Conservation (phyloP, 345 rosid species). For the Anastatica hierochuntica region DNA sequence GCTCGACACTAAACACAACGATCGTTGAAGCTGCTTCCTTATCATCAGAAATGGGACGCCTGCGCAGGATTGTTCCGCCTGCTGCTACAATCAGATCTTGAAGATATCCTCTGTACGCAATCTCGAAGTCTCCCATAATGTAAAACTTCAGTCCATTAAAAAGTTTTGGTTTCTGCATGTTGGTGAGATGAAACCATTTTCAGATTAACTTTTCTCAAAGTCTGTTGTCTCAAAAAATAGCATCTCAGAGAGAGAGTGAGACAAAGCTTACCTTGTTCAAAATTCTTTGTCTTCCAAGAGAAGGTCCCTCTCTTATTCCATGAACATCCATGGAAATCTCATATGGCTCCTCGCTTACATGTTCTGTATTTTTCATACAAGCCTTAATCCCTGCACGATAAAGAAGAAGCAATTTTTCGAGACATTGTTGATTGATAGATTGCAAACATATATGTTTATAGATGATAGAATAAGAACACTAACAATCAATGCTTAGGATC, state of each 20-base stretch:
- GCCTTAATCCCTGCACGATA: constrained; percentile 76
- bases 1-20: constrained; percentile 60
- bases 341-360: constrained; percentile 54
- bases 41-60: constrained; percentile 44
- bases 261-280: constrained; percentile 45
- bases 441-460: not conserved
- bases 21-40: constrained; percentile 30
- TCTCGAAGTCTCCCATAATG: constrained; percentile 57
- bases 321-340: constrained; percentile 60
- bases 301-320: constrained; percentile 69
- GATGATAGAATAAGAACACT: constrained; percentile 24
- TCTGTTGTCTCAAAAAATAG: not conserved
- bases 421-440: not conserved
- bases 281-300: constrained; percentile 60
- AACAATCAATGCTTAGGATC: constrained; percentile 68
- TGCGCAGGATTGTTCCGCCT: constrained; percentile 58
- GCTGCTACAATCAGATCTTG: constrained; percentile 69
- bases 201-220: not conserved
- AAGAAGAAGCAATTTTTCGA: not conserved
- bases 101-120: constrained; percentile 65
- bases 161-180: constrained; percentile 55
- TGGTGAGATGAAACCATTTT: constrained; percentile 1
- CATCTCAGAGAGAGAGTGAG: not conserved
- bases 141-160: constrained; percentile 44
- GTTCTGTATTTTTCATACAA: constrained; percentile 41